Evolutionary conservation across 768 basidiomycete genomes (phyloP).

Genomic region (Suillus cothurnatus): DNA sequence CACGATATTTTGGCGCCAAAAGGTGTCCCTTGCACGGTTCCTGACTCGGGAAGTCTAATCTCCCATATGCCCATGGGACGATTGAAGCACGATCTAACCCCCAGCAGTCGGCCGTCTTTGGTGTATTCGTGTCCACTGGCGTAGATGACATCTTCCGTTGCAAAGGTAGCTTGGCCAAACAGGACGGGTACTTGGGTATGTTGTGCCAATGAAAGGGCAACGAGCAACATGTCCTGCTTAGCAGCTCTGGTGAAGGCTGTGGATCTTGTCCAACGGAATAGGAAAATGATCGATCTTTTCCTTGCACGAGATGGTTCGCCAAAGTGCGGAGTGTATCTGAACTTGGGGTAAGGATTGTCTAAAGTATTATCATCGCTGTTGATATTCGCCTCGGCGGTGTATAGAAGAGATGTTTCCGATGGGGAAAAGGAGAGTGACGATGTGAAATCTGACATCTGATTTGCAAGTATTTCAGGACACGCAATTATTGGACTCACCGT

Average conservation of each 20-base stretch:
- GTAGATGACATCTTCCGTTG: slow-evolving; percentile 44
- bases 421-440: slow-evolving; percentile 56
- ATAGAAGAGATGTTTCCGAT: slow-evolving; percentile 53
- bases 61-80: slow-evolving; percentile 60
- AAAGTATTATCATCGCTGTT: slow-evolving; percentile 22
- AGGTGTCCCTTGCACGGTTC: slow-evolving; percentile 11
- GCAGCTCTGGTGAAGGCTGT: slow-evolving; percentile 15
- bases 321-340: slow-evolving; percentile 58
- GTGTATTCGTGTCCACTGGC: slow-evolving; percentile 66
- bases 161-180: slow-evolving; percentile 62
- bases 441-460: slow-evolving; percentile 46
- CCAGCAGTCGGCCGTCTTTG: slow-evolving; percentile 58
- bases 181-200: slow-evolving; percentile 28
- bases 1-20: slow-evolving; percentile 19
- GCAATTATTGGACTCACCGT: slow-evolving; percentile 43
- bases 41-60: slow-evolving; percentile 32
- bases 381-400: slow-evolving; percentile 58
- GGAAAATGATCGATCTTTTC: slow-evolving; percentile 53
- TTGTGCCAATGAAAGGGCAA: slow-evolving; percentile 18
- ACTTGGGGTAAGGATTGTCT: slow-evolving; percentile 40
- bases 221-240: slow-evolving; percentile 12
- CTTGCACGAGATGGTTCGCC: slow-evolving; percentile 63
- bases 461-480: background rate
- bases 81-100: slow-evolving; percentile 62
- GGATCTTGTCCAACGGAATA: slow-evolving; percentile 47